Evolutionary conservation across 2,329 filamentous ascomycete species (phyloP), one percentile per base, ranked within the genome.

Genomic region (Fusarium sp.): DNA sequence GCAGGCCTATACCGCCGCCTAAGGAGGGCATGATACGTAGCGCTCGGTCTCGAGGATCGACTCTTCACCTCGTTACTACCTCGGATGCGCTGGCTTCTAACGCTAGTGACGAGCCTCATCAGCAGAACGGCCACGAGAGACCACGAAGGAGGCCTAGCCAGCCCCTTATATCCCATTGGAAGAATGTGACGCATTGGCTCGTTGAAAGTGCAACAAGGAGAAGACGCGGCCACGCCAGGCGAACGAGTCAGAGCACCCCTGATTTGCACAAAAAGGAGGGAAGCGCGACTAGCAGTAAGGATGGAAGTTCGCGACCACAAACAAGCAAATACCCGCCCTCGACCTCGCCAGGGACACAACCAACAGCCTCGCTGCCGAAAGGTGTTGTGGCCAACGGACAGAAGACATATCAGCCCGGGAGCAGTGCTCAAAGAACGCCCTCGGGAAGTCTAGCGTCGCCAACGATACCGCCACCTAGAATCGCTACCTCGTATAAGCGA

Each of bases 11-110:
- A 40, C 93, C 92, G 11, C 95, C 95, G 42, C 94, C 95, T 3
- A 98, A 98, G 78, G 95, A 98, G 77, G 88, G 89, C 15, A 81
- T 89, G 13, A 78, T 91, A 58, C 84, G 89, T 70, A 90, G 89
- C 67, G 89, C 92, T 62, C 86, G 91, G 72, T 92, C 92, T 70
- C 86, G 93, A 63, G 92, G 93, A 43, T 97, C 94, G 71, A 96
- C 94, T 68, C 86, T 98, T 33, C 94, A 97, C 76, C 88, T 97
- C 6, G 94, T 97, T 39, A 92, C 92, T 11, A 90, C 88, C 0
- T 84, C 84, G 8, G 86, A 88, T 18, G 83, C 82, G 2, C 68
- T 88, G 17, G 79, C 78, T 20, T 69, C 78, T n/a, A 78, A 77
- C 55, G 68, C 71, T 28, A 72, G 53, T 34, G 70, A 62, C 38